These are phyloP conservation scores for Tetracentron sinense DNA, from an alignment of 164 flowering plant species.

Conservation along the genomic window DNA sequence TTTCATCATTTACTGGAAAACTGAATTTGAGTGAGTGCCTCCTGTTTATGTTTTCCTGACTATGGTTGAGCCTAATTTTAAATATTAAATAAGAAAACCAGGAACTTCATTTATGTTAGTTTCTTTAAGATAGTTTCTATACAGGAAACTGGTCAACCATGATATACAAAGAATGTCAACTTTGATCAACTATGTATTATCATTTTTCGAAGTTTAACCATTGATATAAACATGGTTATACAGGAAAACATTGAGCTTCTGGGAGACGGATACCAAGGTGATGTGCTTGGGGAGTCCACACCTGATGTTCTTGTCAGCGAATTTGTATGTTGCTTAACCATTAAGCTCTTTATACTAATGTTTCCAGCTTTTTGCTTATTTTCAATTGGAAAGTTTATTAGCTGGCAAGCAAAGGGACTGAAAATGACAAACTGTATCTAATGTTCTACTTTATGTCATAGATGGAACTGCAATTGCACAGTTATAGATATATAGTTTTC, in stretches of 20 bases:
- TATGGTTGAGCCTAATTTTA: no score
- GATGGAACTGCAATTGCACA: no score
- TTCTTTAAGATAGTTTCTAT: no score
- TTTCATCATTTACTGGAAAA: no score
- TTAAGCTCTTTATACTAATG: background rate
- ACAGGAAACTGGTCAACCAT: no score
- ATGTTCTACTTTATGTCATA: no score
- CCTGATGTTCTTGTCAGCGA: slow-evolving; percentile 87
- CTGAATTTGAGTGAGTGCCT: no score
- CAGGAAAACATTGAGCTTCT: slow-evolving; percentile 66
- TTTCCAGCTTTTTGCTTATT: background rate
- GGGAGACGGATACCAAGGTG: slow-evolving; percentile 78
- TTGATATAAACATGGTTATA: slow-evolving; percentile 9
- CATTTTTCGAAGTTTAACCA: background rate
- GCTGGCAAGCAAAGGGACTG: background rate
- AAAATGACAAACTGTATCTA: no score
- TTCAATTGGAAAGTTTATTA: background rate
- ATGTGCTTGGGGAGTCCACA: slow-evolving; percentile 81
- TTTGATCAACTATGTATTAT: background rate
- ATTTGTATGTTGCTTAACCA: slow-evolving; percentile 58
- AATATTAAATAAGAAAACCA: no score
- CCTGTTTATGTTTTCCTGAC: no score
- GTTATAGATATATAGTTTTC: no score
- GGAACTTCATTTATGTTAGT: no score
- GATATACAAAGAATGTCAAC: background rate